Base-by-base conservation (phyloP, 208 protist genomes). In the Acanthamoeba triangularis region DNA sequence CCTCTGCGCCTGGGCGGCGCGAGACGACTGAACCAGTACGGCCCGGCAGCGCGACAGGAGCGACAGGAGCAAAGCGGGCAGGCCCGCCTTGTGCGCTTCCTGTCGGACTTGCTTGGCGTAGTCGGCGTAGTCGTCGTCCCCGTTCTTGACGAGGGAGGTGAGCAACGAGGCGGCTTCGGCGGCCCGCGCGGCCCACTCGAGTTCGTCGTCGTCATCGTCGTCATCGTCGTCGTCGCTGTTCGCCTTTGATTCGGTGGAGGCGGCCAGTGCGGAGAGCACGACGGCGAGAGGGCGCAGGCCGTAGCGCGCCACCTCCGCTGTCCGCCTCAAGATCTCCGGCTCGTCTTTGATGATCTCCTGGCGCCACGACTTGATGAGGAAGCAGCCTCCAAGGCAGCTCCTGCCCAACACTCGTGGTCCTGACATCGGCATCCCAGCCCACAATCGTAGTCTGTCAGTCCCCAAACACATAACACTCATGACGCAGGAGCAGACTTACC, bases 321-420 rank as follows among this genome's bases (percentile, higher is more conserved):
- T 30, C 6, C 72, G n/a, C n/a, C 72, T 23, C 20, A 14, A 0
- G 10, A 80, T 8, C n/a, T 80, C 72, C 20, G 4, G 25, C 13
- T 80, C 37, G 20, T 80, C 72, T 25, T 80, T 80, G 72, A 80
- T 80, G 72, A 80, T 49, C 41, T 80, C 72, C n/a, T 80, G 37
- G 25, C 72, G 72, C 72, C 72, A 80, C 72, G 72, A 80, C 37
- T 28, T 16, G 72, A 80, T 80, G 72, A 80, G 72, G 72, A 80
- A 80, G 35, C 72, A 80, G 72, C 72, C 72, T 80, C 72, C 72
- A 80, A 80, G 72, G 72, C 41, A 52, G 37, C 10, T 20, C 37
- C 72, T 37, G 23, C 72, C 72, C 72, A 80, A 20, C 33, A 80
- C 72, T 49, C 72, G 30, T 33, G 72, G 37, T 7, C 72, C 72